Percentiles rank a stretch among this genome's conserved stretches.
phyloP scores from a whole-genome alignment of 768 basidiomycete genomes.

The Cubamyces sp. region DNA sequence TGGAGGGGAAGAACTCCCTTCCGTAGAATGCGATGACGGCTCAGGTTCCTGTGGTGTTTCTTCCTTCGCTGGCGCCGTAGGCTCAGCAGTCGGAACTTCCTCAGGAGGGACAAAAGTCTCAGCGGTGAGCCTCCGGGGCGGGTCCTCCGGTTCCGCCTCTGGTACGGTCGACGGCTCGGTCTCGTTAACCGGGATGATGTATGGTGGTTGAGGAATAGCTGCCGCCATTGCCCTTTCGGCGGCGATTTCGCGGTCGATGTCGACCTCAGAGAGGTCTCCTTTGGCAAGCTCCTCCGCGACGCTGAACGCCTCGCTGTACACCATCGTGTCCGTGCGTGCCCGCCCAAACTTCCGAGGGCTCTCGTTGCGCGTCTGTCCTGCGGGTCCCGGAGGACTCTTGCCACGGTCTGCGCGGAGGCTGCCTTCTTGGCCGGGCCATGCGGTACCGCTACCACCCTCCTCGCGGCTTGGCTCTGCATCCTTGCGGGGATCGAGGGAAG shows the following conservation, averaged over 20 bases:
- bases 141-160: no score
- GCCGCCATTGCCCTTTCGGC: slow-evolving; percentile 17
- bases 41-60: neutral
- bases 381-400: slow-evolving; percentile 24
- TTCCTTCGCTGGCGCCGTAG: neutral
- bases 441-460: neutral
- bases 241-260: slow-evolving; percentile 27
- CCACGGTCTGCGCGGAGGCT: slow-evolving; percentile 8
- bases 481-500: slow-evolving; percentile 40
- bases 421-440: neutral
- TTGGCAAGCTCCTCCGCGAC: slow-evolving; percentile 45
- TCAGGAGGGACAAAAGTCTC: neutral
- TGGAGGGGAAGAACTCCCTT: neutral
- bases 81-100: neutral
- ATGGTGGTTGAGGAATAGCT: neutral
- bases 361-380: slow-evolving; percentile 41
- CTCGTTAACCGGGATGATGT: no score
- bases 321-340: slow-evolving; percentile 75
- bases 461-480: slow-evolving; percentile 6
- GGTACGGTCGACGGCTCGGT: neutral
- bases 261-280: slow-evolving; percentile 26
- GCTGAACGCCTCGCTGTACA: slow-evolving; percentile 52
- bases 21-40: neutral
- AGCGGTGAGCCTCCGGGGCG: no score
- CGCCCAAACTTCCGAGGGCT: slow-evolving; percentile 41